Evolutionary conservation across 2,329 filamentous ascomycete genomes (phyloP).

Genomic region (Xylaria sp.): DNA sequence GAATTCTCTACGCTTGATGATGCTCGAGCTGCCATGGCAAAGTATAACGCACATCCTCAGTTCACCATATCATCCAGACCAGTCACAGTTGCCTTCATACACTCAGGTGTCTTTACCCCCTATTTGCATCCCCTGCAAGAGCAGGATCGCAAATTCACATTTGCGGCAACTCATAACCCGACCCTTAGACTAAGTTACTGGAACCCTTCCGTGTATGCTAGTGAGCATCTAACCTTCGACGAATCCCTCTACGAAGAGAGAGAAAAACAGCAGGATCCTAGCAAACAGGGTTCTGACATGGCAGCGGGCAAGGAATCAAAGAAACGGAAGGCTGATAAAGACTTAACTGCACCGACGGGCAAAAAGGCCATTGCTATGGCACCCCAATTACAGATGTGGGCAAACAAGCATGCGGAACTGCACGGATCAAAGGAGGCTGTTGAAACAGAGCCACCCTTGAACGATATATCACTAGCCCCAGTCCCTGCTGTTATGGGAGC

Average conservation of each 20-base stretch:
- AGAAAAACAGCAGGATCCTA: conserved; percentile 53
- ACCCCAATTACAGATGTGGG: conserved; percentile 78
- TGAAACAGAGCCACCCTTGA: conserved; percentile 49
- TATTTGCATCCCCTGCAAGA: conserved; percentile 69
- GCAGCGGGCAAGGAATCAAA: conserved; percentile 49
- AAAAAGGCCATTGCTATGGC: conserved; percentile 66
- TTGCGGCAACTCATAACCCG: conserved; percentile 76
- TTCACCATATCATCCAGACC: conserved; percentile 82
- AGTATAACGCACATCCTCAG: conserved; percentile 76
- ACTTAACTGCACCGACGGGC: conserved; percentile 49
- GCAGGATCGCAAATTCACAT: conserved; percentile 72
- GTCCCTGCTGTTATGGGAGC: conserved; percentile 44
- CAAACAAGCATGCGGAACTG: conserved; percentile 75
- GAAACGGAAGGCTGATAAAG: conserved; percentile 62
- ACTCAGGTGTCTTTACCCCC: conserved; percentile 86
- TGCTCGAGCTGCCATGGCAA: conserved; percentile 77
- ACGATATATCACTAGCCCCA: conserved; percentile 47
- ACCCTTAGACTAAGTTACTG: conserved; percentile 78
- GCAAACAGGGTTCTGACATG: conserved; percentile 51
- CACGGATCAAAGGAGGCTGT: conserved; percentile 61
- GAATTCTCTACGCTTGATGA: conserved; percentile 83
- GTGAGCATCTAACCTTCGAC: conserved; percentile 68
- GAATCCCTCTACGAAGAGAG: conserved; percentile 58
- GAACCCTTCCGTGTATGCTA: conserved; percentile 78
- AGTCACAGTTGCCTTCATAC: conserved; percentile 78